Evolutionary conservation across 176 grass and related monocot genomes (phyloP), one percentile per base, ranked within the genome.

Genomic region (Tillandsia leiboldiana): DNA sequence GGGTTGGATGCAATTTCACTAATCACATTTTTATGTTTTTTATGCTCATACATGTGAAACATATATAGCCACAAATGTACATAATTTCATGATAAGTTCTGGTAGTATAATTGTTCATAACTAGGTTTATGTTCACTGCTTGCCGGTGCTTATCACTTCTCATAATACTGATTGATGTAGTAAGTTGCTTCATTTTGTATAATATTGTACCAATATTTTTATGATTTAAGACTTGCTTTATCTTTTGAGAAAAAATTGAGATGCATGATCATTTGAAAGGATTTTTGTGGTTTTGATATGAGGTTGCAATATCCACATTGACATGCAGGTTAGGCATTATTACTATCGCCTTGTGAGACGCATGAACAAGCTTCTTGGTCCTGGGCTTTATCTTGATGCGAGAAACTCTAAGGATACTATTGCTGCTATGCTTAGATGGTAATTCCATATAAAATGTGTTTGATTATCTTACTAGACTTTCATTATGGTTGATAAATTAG

Each of bases 361-460:
- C 26, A 86, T 99, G 90, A 99, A 99, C 72, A 99, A 99, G 49
- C 79, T 99, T 84, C 73, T 99, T 72, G 95, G 90, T 81, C 95
- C 95, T 70, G 84, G 78, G 13, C 87, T 90, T 70, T 90, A 78
- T 80, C 87, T 99, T 56, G 94, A 99, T 86, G 94, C 94, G 78
- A 90, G 90, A 80, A 93, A 99, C 67, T 99, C 90, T 24, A 99
- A 93, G 83, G 94, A 99, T 65, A 99, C 87, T 11, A 93, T 85
- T 83, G 94, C 94, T 86, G 94, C 94, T 70, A 99, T 99, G 94
- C 94, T 99, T 56, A 73, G 94, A 67, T 99, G 94, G 94, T 99
- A 99, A 99, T 70, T 83, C 26, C 68, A 24, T 76, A 67, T 61
- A 4, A n/a, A 15, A 20, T 59, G 54, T 61, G 56, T 75, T 14